Conservation (phyloP, 2,329 filamentous ascomycete species). For the Curvularia sp. region DNA sequence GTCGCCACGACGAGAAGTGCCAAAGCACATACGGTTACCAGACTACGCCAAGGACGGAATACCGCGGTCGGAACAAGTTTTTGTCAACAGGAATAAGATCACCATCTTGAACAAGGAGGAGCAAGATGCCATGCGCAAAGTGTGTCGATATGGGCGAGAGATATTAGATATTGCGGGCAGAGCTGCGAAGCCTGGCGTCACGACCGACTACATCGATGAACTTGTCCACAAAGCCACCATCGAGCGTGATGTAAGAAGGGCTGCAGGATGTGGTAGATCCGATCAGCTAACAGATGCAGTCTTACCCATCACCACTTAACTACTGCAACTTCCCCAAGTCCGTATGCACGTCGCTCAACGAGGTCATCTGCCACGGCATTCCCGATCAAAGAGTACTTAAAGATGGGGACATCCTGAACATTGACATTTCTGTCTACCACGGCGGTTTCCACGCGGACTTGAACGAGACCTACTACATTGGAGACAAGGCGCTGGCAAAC, state of each 20-base stretch:
- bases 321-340: slow-evolving; percentile 98
- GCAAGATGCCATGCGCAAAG: slow-evolving; percentile 90
- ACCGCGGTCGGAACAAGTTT: slow-evolving; percentile 68
- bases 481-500: slow-evolving; percentile 82
- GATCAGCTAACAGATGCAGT: slow-evolving; percentile 60
- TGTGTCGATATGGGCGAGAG: slow-evolving; percentile 85
- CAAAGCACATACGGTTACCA: slow-evolving; percentile 80
- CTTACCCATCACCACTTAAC: slow-evolving; percentile 93
- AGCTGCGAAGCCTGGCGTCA: slow-evolving; percentile 86
- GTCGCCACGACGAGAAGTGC: slow-evolving; percentile 61
- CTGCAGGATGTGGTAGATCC: neutral
- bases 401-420: slow-evolving; percentile 96
- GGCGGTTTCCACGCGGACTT: slow-evolving; percentile 94
- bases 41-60: slow-evolving; percentile 90
- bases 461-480: slow-evolving; percentile 99
- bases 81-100: slow-evolving; percentile 79
- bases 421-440: slow-evolving; percentile 94
- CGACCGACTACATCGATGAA: slow-evolving; percentile 94
- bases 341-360: slow-evolving; percentile 93
- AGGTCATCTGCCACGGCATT: slow-evolving; percentile 98
- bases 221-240: slow-evolving; percentile 94
- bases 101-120: slow-evolving; percentile 80
- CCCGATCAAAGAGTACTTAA: slow-evolving; percentile 86
- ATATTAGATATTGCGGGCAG: slow-evolving; percentile 90
- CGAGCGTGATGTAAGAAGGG: slow-evolving; percentile 78